A percentile compares a stretch with the other conserved stretches of the same genome.
phyloP scores from a whole-genome alignment of 164 flowering plant genomes.

The Tetrastigma voinierianum region DNA sequence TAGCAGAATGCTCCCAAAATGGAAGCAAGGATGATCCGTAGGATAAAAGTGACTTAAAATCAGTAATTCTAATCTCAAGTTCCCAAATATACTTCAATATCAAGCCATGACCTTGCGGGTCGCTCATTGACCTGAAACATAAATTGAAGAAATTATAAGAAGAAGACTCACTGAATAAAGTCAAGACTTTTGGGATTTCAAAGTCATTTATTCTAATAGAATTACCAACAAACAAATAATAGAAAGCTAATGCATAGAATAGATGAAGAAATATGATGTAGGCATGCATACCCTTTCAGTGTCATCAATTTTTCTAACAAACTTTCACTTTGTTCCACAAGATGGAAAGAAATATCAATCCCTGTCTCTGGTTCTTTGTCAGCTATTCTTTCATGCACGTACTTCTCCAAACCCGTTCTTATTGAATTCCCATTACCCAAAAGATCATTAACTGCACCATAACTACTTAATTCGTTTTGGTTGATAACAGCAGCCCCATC shows the following conservation, averaged over 20 bases:
- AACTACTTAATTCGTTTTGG: slow-evolving; percentile 13
- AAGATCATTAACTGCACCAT: slow-evolving; percentile 10
- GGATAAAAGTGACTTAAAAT: slow-evolving; percentile 59
- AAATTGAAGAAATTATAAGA: not conserved
- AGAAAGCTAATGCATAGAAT: not conserved
- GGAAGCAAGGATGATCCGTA: slow-evolving; percentile 72
- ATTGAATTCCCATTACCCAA: slow-evolving; percentile 8
- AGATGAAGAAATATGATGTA: not conserved
- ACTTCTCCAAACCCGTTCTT: slow-evolving; percentile 11
- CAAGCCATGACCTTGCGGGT: slow-evolving; percentile 33
- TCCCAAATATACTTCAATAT: slow-evolving; percentile 51
- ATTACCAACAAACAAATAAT: not conserved
- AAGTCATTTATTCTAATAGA: not conserved
- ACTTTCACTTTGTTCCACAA: slow-evolving; percentile 45
- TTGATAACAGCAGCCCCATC: slow-evolving; percentile 9
- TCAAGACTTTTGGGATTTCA: not conserved
- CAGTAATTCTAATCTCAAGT: slow-evolving; percentile 75
- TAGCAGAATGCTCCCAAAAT: slow-evolving; percentile 77
- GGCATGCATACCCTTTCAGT: slow-evolving; percentile 48
- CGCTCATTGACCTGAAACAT: slow-evolving; percentile 36
- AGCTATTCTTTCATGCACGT: slow-evolving; percentile 6
- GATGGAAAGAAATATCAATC: slow-evolving; percentile 32
- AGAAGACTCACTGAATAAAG: slow-evolving; percentile 2
- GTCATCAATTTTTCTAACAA: slow-evolving; percentile 62
- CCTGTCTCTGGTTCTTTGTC: slow-evolving; percentile 20